Conservation (phyloP, 306 rosid species). For the Acmispon strigosus region DNA sequence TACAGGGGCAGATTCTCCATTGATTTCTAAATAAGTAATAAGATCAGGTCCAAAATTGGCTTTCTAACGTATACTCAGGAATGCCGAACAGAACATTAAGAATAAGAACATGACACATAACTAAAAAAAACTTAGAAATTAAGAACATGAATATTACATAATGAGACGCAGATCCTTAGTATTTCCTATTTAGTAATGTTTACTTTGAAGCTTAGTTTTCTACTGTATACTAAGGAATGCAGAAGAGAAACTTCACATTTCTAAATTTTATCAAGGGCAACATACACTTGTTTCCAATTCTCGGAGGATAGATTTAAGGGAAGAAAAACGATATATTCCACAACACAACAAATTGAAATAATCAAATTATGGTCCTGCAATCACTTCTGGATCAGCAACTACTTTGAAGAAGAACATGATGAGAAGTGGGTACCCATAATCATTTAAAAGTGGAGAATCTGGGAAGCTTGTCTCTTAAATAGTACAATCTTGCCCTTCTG, state of each 20-base stretch:
- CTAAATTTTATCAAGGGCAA: slow-evolving; percentile 4
- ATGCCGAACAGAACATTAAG: neutral
- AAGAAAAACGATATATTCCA: slow-evolving; percentile 19
- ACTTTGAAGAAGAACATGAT: slow-evolving; percentile 17
- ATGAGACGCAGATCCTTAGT: too few relatives aligned
- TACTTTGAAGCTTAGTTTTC: slow-evolving; percentile 2
- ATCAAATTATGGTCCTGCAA: slow-evolving; percentile 14
- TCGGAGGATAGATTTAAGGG: neutral
- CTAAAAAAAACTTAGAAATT: neutral
- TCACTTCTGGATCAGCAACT: slow-evolving; percentile 18
- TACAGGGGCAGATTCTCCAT: neutral
- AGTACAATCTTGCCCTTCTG: slow-evolving; percentile 83
- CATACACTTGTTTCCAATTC: slow-evolving; percentile 5
- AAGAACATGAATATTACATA: neutral
- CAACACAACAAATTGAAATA: slow-evolving; percentile 28
- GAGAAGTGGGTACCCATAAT: slow-evolving; percentile 11
- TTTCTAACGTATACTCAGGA: too few relatives aligned
- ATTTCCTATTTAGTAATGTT: too few relatives aligned
- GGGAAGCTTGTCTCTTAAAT: slow-evolving; percentile 91
- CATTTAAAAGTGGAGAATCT: slow-evolving; percentile 91
- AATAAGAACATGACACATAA: neutral
- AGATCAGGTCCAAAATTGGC: too few relatives aligned
- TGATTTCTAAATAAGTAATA: neutral
- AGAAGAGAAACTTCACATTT: slow-evolving; percentile 15
- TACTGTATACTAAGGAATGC: neutral